Evolutionary conservation across 768 basidiomycete species (phyloP).

Genomic region (Collybiopsis confluens): DNA sequence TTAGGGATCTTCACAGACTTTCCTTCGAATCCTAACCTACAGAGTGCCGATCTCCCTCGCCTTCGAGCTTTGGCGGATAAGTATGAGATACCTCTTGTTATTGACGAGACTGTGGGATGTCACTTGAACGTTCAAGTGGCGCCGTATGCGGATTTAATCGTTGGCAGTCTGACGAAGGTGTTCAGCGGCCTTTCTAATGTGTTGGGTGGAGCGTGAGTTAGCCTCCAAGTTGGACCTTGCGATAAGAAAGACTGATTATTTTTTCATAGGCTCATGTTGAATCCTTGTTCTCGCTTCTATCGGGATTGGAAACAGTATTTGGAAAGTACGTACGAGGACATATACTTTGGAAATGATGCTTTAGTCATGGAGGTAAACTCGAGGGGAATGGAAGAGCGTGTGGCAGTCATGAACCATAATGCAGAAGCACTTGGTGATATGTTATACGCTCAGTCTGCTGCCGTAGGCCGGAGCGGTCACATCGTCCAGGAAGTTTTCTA

Average conservation of each 20-base stretch:
- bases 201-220: conserved; percentile 87
- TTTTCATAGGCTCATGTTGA: conserved; percentile 69
- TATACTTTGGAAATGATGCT: conserved; percentile 86
- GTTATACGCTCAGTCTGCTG: conserved; percentile 54
- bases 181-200: conserved; percentile 94
- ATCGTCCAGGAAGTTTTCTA: conserved; percentile 85
- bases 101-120: conserved; percentile 95
- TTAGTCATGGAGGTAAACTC: conserved; percentile 98
- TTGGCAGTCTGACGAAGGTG: conserved; percentile 88
- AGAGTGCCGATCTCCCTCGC: conserved; percentile 72
- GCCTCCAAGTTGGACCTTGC: conserved; percentile 17
- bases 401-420: conserved; percentile 74
- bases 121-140: conserved; percentile 90
- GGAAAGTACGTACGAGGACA: conserved; percentile 66
- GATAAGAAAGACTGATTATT: not conserved
- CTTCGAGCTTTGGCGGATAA: conserved; percentile 79
- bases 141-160: conserved; percentile 82
- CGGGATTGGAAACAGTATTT: conserved; percentile 57
- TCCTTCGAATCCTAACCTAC: conserved; percentile 90
- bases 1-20: conserved; percentile 88
- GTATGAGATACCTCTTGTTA: conserved; percentile 60
- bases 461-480: conserved; percentile 33
- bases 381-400: conserved; percentile 78
- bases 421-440: conserved; percentile 79
- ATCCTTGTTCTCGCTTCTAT: conserved; percentile 74